Conservation (phyloP, 140 eudicot species). For the Erigeron philadelphicus region DNA sequence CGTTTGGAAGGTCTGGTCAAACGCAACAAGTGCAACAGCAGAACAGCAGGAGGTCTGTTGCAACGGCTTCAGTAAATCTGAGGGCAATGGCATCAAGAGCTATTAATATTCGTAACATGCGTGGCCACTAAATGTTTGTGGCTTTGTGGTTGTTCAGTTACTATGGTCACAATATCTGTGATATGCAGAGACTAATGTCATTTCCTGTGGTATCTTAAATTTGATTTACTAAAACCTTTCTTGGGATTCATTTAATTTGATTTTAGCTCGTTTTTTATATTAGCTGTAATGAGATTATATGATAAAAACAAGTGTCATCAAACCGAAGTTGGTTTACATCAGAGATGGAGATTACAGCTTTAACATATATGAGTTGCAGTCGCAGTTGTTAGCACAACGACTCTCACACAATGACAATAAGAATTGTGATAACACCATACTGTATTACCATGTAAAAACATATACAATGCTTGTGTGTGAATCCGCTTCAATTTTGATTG, state of each 20-base stretch:
- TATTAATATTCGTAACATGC: constrained; percentile 37
- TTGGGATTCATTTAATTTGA: neutral
- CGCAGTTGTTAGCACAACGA: no score
- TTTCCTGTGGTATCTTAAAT: neutral
- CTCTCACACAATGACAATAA: no score
- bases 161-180: constrained; percentile 33
- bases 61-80: constrained; percentile 54
- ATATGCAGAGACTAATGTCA: constrained; percentile 3
- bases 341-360: no score
- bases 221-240: neutral
- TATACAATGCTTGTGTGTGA: no score
- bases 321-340: no score
- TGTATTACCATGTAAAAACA: no score
- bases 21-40: constrained; percentile 16
- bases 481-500: no score
- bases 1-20: constrained; percentile 40
- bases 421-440: no score
- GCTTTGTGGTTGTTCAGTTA: neutral
- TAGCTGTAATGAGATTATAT: neutral
- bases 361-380: no score
- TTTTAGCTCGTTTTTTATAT: neutral
- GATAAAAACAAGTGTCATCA: no score
- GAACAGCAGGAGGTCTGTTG: constrained; percentile 33
- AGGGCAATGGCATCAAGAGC: constrained; percentile 87
- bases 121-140: constrained; percentile 29